Percentiles rank a stretch among this genome's conserved stretches.
These are phyloP conservation scores for Penicillium herquei DNA, from an alignment of 495 filamentous ascomycete genomes.

Conservation along the genomic window DNA sequence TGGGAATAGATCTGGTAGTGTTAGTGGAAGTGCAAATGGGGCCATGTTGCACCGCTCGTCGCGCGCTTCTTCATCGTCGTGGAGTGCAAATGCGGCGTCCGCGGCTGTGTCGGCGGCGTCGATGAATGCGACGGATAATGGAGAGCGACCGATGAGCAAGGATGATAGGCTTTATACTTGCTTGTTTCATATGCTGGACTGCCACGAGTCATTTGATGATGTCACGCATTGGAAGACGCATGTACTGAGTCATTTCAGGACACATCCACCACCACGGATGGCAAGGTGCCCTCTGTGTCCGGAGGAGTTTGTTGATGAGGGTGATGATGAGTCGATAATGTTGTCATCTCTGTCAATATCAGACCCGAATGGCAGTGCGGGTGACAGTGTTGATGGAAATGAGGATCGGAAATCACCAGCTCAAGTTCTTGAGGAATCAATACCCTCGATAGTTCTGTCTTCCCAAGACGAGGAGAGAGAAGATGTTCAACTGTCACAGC, in stretches of 20 bases:
- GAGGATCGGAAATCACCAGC: background rate
- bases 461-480: background rate
- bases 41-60: slow-evolving; percentile 2
- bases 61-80: slow-evolving; percentile 22
- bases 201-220: slow-evolving; percentile 39
- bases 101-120: slow-evolving; percentile 1
- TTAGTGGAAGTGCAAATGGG: background rate
- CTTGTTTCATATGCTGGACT: slow-evolving; percentile 46
- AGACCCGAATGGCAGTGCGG: background rate
- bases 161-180: slow-evolving; percentile 30
- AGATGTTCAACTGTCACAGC: background rate
- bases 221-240: slow-evolving; percentile 39
- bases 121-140: background rate
- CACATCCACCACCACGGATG: slow-evolving; percentile 34
- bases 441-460: background rate
- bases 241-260: slow-evolving; percentile 44
- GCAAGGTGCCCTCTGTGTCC: slow-evolving; percentile 44
- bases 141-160: background rate
- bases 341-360: slow-evolving; percentile 3
- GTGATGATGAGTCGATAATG: slow-evolving; percentile 20
- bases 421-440: background rate
- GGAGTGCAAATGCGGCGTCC: slow-evolving; percentile 14
- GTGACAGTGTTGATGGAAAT: background rate
- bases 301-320: slow-evolving; percentile 30
- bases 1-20: too few relatives aligned